Evolutionary conservation across 768 basidiomycete genomes (phyloP).

Genomic region (Russula brevipes): DNA sequence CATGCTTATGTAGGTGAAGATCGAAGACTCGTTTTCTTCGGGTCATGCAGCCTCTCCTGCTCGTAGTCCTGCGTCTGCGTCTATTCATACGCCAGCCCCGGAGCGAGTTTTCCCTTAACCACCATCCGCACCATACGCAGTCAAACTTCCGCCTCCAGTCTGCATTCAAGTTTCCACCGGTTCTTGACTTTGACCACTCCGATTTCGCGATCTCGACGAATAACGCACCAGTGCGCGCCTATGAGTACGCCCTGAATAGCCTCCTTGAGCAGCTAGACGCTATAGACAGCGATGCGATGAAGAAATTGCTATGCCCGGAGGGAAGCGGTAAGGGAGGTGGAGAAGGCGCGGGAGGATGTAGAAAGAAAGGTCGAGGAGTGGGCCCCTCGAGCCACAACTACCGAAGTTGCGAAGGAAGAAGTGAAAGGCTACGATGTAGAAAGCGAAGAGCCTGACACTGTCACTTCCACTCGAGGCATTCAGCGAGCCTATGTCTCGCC

Average conservation of each 20-base stretch:
- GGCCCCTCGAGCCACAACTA: too few relatives aligned
- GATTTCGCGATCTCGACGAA: too few relatives aligned
- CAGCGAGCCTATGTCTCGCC: neutral
- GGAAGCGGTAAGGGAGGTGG: too few relatives aligned
- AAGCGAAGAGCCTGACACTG: neutral
- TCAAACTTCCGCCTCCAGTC: constrained; percentile 8
- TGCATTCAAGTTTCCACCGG: constrained; percentile 10
- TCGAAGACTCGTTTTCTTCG: neutral
- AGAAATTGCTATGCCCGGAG: too few relatives aligned
- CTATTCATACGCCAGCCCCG: neutral
- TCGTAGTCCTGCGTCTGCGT: neutral
- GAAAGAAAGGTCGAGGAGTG: too few relatives aligned
- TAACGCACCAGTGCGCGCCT: too few relatives aligned
- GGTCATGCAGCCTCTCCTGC: neutral
- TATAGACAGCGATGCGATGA: too few relatives aligned
- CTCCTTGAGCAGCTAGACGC: neutral
- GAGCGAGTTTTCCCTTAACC: neutral
- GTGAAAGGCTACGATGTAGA: too few relatives aligned
- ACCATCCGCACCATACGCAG: constrained; percentile 14
- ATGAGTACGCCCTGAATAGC: too few relatives aligned
- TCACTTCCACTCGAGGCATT: neutral
- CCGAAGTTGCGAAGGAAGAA: too few relatives aligned
- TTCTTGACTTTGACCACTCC: neutral
- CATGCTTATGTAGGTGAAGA: neutral
- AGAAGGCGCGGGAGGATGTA: too few relatives aligned